Base-by-base conservation (phyloP, 345 rosid genomes). In the Turritis glabra region DNA sequence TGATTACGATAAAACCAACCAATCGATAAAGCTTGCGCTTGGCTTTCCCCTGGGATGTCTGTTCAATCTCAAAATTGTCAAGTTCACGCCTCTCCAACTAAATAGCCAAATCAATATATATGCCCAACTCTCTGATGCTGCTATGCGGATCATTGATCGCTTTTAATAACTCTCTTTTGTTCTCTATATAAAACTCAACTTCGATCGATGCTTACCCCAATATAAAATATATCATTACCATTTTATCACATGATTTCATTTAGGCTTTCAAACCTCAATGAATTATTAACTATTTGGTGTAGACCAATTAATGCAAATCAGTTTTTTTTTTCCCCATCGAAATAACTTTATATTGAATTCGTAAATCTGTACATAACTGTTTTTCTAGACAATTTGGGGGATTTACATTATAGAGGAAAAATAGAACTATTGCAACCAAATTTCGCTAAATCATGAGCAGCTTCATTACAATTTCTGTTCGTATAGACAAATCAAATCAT, bases 141-240 rank as follows among this genome's bases (percentile, higher is more conserved):
- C 65, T 18, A 44, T 66, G 72, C 18, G 72, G 13, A 66, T 74
- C 7, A 66, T 66, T 55, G 72, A 56, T 32, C 72, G 67, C 13
- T 18, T 74, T 27, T 64, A 44, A 14, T 50, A 25, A 1, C 54
- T 40, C 18, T 10, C 14, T 8, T 0, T 56, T 41, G 33, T 18
- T 30, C 1, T 29, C 1, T 56, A 10, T 68, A 1, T 46, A 47
- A n/a, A n/a, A 33, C 37, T 70, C 55, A 8, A 69, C 23, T 21
- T 11, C n/a, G 15, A 50, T 21, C 54, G 7, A 51, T 22, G 55
- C 8, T 23, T 23, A 51, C 8, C 25, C 1, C 30, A 12, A 5
- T 14, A 21, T 50, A 0, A 50, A 50, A 50, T 50, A 21, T 3
- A 21, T 5, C 4, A 21, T 21, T 48, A 9, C 52, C 53, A 3